A percentile compares a stretch with the other conserved stretches of the same genome.
Evolutionary conservation across 2,329 filamentous ascomycete genomes (phyloP).

Genomic region (Orbilia blumenaviensis): DNA sequence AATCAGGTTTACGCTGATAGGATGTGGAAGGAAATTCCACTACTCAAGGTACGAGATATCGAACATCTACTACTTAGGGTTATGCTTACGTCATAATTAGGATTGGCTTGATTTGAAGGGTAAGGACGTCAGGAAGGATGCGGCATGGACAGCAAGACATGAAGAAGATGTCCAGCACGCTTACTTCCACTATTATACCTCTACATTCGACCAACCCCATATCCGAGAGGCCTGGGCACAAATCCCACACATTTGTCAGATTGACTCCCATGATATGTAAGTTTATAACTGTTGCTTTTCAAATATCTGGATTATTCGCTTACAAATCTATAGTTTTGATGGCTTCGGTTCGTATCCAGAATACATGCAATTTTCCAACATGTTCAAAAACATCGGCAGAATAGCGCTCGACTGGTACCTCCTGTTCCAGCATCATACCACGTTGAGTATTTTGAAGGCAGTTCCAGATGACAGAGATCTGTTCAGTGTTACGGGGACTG

Average conservation of each 20-base stretch:
- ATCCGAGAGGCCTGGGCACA: slow-evolving; percentile 95
- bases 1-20: slow-evolving; percentile 96
- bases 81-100: slow-evolving; percentile 53
- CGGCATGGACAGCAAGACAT: slow-evolving; percentile 90
- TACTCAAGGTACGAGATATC: slow-evolving; percentile 69
- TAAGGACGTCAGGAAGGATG: slow-evolving; percentile 89
- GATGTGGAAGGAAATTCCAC: slow-evolving; percentile 93
- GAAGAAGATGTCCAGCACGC: slow-evolving; percentile 95
- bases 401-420: slow-evolving; percentile 98
- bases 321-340: slow-evolving; percentile 75
- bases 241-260: slow-evolving; percentile 89
- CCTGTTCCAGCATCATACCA: slow-evolving; percentile 97
- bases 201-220: slow-evolving; percentile 96
- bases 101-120: slow-evolving; percentile 95
- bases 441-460: slow-evolving; percentile 88
- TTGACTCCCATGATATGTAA: slow-evolving; percentile 98
- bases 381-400: slow-evolving; percentile 97
- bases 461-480: slow-evolving; percentile 87
- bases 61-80: not conserved
- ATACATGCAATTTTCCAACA: slow-evolving; percentile 96
- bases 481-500: slow-evolving; percentile 95
- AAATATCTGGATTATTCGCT: slow-evolving; percentile 5
- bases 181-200: slow-evolving; percentile 99
- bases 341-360: slow-evolving; percentile 97
- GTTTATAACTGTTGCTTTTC: slow-evolving; percentile 61